Evolutionary conservation across 768 basidiomycete species (phyloP), one percentile per base, ranked within the genome.

Genomic region (Rhizopogon sp.): DNA sequence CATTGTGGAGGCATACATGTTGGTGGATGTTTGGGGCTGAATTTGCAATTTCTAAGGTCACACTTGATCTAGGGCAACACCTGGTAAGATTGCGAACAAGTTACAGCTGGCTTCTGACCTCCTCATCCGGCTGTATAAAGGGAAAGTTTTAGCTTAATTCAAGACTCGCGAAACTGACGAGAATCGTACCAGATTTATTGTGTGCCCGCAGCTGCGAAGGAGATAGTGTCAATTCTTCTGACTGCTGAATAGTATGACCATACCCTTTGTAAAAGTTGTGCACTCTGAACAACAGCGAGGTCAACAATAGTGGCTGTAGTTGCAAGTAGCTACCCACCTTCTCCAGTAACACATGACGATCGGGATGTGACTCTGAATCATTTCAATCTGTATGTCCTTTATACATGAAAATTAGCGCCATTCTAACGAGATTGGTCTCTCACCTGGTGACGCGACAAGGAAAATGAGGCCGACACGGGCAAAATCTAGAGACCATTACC

Each of bases 261-360:
- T 64, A 82, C 83, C 53, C 67, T 65, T 62, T 78, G 61, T 82
- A 84, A 39, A 77, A 68, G 63, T 84, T 82, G 53, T 76, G 75
- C 52, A 84, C 83, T 65, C 83, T 84, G 51, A n/a, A 31, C 39
- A 25, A 51, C 51, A 52, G 45, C 37, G 16, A 29, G 11, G 35
- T 49, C 28, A 40, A 54, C 49, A 39, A 33, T 60, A 73, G 39
- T 73, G 67, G 58, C 37, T 16, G 33, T 14, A 31, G 54, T 10
- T 28, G 16, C 29, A 16, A 49, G 37, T 50, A 33, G 42, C 43
- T 17, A 63, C 81, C 72, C 59, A 83, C 83, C 79, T 76, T 63
- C 83, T 77, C 72, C 74, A 83, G 64, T 78, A 80, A 70, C 83
- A 84, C 83, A 85, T 84, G 20, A 25, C 42, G 54, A 59, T 43